A percentile compares a stretch with the other conserved stretches of the same genome.
These are phyloP conservation scores for Fusarium concolor DNA, from an alignment of 2,329 filamentous ascomycete species.

Conservation along the genomic window DNA sequence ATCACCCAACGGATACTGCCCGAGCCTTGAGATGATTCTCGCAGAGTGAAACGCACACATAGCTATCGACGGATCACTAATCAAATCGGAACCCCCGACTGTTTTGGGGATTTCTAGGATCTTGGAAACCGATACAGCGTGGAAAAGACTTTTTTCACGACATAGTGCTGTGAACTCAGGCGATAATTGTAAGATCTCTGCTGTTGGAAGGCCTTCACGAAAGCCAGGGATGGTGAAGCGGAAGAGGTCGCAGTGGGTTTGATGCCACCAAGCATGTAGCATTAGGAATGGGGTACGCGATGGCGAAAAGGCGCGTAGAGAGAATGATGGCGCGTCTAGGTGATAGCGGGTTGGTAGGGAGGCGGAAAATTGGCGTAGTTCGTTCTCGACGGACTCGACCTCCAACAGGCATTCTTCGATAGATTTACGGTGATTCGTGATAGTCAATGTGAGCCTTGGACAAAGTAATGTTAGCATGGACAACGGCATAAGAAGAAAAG, in stretches of 20 bases:
- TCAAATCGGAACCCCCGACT: not conserved
- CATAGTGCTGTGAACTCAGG: slow-evolving; percentile 4
- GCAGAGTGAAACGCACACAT: slow-evolving; percentile 34
- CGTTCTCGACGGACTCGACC: slow-evolving; percentile 23
- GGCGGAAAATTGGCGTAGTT: slow-evolving; percentile 12
- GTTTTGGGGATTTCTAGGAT: not conserved
- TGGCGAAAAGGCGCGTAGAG: slow-evolving; percentile 37
- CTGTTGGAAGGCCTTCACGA: slow-evolving; percentile 9
- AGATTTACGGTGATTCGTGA: slow-evolving; percentile 36
- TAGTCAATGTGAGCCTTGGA: slow-evolving; percentile 33
- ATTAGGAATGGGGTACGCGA: slow-evolving; percentile 40
- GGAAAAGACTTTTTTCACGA: slow-evolving; percentile 16
- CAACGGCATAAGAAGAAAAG: accelerated
- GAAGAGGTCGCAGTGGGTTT: slow-evolving; percentile 43
- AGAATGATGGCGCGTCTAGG: slow-evolving; percentile 34
- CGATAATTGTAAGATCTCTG: slow-evolving; percentile 4
- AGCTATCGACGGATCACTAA: slow-evolving; percentile 22
- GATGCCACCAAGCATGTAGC: slow-evolving; percentile 46
- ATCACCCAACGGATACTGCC: slow-evolving; percentile 21
- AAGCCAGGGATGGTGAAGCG: slow-evolving; percentile 39
- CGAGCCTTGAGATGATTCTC: slow-evolving; percentile 23
- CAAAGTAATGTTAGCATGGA: accelerated
- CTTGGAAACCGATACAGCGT: slow-evolving; percentile 15
- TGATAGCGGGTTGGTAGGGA: slow-evolving; percentile 25
- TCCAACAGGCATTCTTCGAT: slow-evolving; percentile 12